Conservation (phyloP, 495 filamentous ascomycete genomes). For the Penicillium riverlandense region DNA sequence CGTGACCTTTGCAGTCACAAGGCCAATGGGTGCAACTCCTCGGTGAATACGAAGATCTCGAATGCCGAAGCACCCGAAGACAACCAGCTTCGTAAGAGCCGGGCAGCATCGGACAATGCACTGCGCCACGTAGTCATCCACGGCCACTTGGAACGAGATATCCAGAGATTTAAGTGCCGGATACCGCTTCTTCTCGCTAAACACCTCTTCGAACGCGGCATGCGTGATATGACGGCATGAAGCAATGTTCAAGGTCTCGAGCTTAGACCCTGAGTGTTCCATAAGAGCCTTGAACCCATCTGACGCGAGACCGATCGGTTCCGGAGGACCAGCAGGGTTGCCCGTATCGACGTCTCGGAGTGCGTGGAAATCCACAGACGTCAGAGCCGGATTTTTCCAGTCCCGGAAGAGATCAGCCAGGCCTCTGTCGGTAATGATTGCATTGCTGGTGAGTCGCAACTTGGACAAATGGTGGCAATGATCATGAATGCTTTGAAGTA, state of each 20-base stretch:
- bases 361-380: slow-evolving; percentile 62
- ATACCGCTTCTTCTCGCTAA: slow-evolving; percentile 53
- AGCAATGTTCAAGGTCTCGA: slow-evolving; percentile 61
- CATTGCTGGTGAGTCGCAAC: slow-evolving; percentile 69
- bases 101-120: slow-evolving; percentile 72
- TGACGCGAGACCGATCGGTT: slow-evolving; percentile 61
- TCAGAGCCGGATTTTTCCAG: slow-evolving; percentile 67
- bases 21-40: slow-evolving; percentile 69
- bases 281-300: slow-evolving; percentile 72
- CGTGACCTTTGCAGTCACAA: slow-evolving; percentile 27
- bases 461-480: slow-evolving; percentile 61
- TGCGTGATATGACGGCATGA: slow-evolving; percentile 72
- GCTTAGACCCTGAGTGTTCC: slow-evolving; percentile 62
- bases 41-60: slow-evolving; percentile 59
- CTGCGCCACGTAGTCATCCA: slow-evolving; percentile 67
- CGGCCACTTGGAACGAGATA: slow-evolving; percentile 65
- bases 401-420: slow-evolving; percentile 61
- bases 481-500: slow-evolving; percentile 59
- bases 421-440: slow-evolving; percentile 63
- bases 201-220: slow-evolving; percentile 62
- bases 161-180: slow-evolving; percentile 62
- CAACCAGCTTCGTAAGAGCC: slow-evolving; percentile 60
- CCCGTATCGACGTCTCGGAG: slow-evolving; percentile 66
- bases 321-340: slow-evolving; percentile 51
- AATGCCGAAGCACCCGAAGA: slow-evolving; percentile 81